Conservation (phyloP, 1,284 basidiomycete species). For the Sparassis latifolia region DNA sequence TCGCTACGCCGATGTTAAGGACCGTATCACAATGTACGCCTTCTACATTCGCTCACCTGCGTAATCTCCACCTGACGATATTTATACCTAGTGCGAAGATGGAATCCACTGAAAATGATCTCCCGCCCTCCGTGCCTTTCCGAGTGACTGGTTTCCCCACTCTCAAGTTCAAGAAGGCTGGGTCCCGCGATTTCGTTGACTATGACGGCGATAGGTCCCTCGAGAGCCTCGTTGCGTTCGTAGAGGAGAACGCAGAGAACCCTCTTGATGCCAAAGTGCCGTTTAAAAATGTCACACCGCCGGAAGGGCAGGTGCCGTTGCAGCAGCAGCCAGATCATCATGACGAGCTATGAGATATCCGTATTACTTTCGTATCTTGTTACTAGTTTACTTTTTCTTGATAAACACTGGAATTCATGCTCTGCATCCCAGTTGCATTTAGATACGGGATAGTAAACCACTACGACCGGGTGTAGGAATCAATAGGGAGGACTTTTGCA, state of each 20-base stretch:
- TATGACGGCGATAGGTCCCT: slow-evolving; percentile 89
- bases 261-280: slow-evolving; percentile 39
- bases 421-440: too few species aligned
- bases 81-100: slow-evolving; percentile 75
- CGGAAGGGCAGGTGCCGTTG: slow-evolving; percentile 11
- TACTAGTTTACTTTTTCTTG: background rate
- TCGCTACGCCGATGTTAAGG: slow-evolving; percentile 72
- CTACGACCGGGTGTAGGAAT: too few species aligned
- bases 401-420: background rate
- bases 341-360: slow-evolving; percentile 25
- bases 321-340: slow-evolving; percentile 22
- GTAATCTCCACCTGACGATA: slow-evolving; percentile 6
- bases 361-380: background rate
- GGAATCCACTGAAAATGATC: slow-evolving; percentile 95
- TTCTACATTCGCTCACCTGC: slow-evolving; percentile 5
- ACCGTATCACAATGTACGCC: slow-evolving; percentile 78
- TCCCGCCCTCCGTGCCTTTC: slow-evolving; percentile 86
- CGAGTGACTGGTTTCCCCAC: slow-evolving; percentile 89
- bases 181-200: slow-evolving; percentile 81
- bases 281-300: slow-evolving; percentile 19
- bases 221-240: slow-evolving; percentile 80
- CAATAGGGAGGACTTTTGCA: too few species aligned
- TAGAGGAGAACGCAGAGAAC: slow-evolving; percentile 79
- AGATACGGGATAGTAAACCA: too few species aligned
- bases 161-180: slow-evolving; percentile 94